These are phyloP conservation scores for Zopfochytrium polystomum DNA, from an alignment of 371 early-diverging fungal genomes.

Conservation along the genomic window DNA sequence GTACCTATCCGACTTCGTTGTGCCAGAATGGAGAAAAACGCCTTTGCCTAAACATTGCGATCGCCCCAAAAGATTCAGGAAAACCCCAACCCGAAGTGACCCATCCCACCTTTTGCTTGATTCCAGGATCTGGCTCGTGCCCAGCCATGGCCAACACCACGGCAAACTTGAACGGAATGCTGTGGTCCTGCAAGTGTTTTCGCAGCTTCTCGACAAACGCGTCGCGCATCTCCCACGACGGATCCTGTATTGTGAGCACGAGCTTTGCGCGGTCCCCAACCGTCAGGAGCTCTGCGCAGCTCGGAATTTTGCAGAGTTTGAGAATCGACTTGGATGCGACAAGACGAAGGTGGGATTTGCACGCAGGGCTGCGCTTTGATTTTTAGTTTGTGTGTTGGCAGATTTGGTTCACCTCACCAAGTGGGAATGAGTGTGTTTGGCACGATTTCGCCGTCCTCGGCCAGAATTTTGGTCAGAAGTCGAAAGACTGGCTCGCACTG, in stretches of 20 bases:
- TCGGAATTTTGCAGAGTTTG: conserved; percentile 52
- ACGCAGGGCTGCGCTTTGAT: conserved; percentile 20
- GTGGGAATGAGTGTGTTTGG: conserved; percentile 6
- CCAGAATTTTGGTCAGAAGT: conserved; percentile 56
- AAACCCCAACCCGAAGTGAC: neutral
- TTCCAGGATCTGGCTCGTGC: conserved; percentile 75
- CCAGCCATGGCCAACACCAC: conserved; percentile 75
- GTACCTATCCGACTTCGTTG: too few species aligned
- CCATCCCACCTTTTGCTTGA: conserved; percentile 43
- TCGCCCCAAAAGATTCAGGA: conserved; percentile 12
- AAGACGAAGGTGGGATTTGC: conserved; percentile 62
- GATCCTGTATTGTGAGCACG: conserved; percentile 62
- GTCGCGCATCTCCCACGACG: conserved; percentile 78
- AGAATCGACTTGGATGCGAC: conserved; percentile 65
- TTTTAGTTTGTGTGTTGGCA: conserved; percentile 1
- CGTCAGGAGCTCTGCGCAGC: conserved; percentile 17
- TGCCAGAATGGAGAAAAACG: too few species aligned
- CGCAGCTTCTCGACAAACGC: conserved; percentile 69
- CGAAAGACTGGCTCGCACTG: conserved; percentile 57
- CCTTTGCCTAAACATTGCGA: conserved; percentile 44
- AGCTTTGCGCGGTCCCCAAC: conserved; percentile 36
- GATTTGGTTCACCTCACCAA: conserved; percentile 16
- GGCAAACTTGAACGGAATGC: conserved; percentile 67
- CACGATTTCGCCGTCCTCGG: conserved; percentile 55
- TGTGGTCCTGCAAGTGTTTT: conserved; percentile 57